Conservation (phyloP, 2,329 filamentous ascomycete genomes). For the Colletotrichum lini region DNA sequence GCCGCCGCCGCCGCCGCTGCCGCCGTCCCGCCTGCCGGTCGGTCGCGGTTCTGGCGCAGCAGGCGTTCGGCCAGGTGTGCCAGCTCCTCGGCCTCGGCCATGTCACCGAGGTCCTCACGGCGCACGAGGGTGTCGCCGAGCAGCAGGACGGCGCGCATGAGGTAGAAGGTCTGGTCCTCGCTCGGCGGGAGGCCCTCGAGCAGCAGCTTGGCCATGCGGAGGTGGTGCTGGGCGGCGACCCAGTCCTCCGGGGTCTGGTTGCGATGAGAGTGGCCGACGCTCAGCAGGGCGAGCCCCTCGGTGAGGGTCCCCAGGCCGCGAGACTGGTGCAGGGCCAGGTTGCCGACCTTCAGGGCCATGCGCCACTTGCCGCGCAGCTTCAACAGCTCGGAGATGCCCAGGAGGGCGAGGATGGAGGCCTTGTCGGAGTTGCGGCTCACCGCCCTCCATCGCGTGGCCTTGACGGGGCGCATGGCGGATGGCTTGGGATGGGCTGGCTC, state of each 20-base stretch:
- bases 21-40: background rate
- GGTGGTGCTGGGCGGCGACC: constrained; percentile 37
- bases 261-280: constrained; percentile 42
- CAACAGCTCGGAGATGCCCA: constrained; percentile 39
- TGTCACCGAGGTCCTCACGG: constrained; percentile 41
- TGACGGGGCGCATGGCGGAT: constrained; percentile 39
- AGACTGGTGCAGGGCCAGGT: constrained; percentile 31
- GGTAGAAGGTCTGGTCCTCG: constrained; percentile 41
- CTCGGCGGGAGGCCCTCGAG: constrained; percentile 35
- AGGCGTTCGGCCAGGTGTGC: constrained; percentile 37
- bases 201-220: constrained; percentile 39
- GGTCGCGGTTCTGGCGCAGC: constrained; percentile 30
- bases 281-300: constrained; percentile 41
- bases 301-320: constrained; percentile 36
- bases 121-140: constrained; percentile 44
- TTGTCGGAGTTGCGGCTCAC: constrained; percentile 42
- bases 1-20: no score
- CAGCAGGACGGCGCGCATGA: constrained; percentile 42
- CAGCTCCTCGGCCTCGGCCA: constrained; percentile 38
- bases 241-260: constrained; percentile 42
- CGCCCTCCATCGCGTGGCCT: constrained; percentile 40
- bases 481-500: constrained; percentile 36
- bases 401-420: constrained; percentile 36
- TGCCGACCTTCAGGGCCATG: constrained; percentile 31
- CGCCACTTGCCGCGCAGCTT: constrained; percentile 42